Evolutionary conservation across 2,329 filamentous ascomycete species (phyloP).

Genomic region (Ophiostoma quercus): DNA sequence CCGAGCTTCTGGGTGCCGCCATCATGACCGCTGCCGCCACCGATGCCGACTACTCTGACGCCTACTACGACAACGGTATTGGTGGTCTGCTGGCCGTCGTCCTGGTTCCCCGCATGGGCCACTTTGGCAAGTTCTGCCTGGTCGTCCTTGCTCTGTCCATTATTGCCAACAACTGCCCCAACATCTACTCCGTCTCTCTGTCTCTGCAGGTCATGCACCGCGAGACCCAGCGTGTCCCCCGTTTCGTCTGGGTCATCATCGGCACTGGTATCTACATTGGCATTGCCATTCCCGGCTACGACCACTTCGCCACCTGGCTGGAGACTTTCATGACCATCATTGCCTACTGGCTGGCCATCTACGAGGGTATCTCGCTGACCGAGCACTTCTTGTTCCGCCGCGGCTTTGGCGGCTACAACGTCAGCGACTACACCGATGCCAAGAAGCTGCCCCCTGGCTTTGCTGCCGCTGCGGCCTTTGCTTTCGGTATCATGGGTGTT

Average conservation of each 20-base stretch:
- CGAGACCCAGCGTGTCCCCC: slow-evolving; percentile 45
- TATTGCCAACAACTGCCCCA: slow-evolving; percentile 43
- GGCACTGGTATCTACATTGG: slow-evolving; percentile 57
- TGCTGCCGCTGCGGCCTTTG: slow-evolving; percentile 32
- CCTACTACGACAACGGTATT: slow-evolving; percentile 38
- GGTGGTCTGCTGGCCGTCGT: slow-evolving; percentile 46
- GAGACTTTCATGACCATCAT: slow-evolving; percentile 41
- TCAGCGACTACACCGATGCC: slow-evolving; percentile 44
- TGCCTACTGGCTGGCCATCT: slow-evolving; percentile 41
- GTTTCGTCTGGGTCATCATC: slow-evolving; percentile 53
- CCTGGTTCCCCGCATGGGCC: slow-evolving; percentile 39
- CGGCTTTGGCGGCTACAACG: slow-evolving; percentile 40
- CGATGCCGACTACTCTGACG: slow-evolving; percentile 49
- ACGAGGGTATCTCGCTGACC: slow-evolving; percentile 41
- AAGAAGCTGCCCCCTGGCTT: slow-evolving; percentile 38
- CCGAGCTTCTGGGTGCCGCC: slow-evolving; percentile 66
- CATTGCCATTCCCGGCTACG: slow-evolving; percentile 45
- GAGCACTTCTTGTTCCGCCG: slow-evolving; percentile 41
- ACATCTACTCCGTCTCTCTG: slow-evolving; percentile 38
- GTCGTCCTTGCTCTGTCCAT: slow-evolving; percentile 44
- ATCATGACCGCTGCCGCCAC: slow-evolving; percentile 58
- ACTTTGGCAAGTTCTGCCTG: slow-evolving; percentile 45
- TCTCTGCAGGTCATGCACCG: slow-evolving; percentile 52
- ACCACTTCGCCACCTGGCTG: slow-evolving; percentile 33
- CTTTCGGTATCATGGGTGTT: slow-evolving; percentile 41